Base-by-base conservation (phyloP, 1,284 basidiomycete species). In the Naganishia cerealis region DNA sequence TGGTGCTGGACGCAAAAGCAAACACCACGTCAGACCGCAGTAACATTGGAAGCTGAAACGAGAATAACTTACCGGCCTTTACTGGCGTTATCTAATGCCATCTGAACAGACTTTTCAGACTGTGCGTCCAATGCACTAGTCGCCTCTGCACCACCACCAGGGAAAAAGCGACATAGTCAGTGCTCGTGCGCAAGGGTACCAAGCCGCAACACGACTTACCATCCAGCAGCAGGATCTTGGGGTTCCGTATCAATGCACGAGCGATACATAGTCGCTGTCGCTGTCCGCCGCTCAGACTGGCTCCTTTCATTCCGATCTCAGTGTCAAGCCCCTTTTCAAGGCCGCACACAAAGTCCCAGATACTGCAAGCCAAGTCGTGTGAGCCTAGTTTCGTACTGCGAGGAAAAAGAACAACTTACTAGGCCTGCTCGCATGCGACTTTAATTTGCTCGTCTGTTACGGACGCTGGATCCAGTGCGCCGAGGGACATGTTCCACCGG, bases 241-340 rank as follows among this genome's bases (percentile, higher is more conserved):
- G 94, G 79, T 96, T 90, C 3, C 91, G 93, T 43, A 95, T 91
- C 74, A 96, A 93, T 8, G 94, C 94, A 66, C 94, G 88, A n/a
- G 92, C 92, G 73, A 94, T 94, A 79, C 90, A 94, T 7, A 94
- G 75, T 3, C 93, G 81, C 77, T 94, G 91, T 29, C 67, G 67
- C 71, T 83, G 81, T 9, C 82, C 82, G 12, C 82, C 82, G 18
- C 75, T 77, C 43, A 83, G 73, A 59, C 78, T 76, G 6, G 76
- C 74, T 12, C 82, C 82, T 65, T 82, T 82, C 70, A 80, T 73
- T 1, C 82, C 82, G 40, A 83, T 74, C 55, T 79, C 76, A 10
- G 67, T 68, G 1, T 68, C 54, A 18, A 68, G 56, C 1, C 67
- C 67, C 29, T 65, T 56, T 6, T 57, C 62, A 8, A 68, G 43